These are phyloP conservation scores for Blepharisma undulans DNA, from an alignment of 169 alveolate genomes.

Conservation along the genomic window DNA sequence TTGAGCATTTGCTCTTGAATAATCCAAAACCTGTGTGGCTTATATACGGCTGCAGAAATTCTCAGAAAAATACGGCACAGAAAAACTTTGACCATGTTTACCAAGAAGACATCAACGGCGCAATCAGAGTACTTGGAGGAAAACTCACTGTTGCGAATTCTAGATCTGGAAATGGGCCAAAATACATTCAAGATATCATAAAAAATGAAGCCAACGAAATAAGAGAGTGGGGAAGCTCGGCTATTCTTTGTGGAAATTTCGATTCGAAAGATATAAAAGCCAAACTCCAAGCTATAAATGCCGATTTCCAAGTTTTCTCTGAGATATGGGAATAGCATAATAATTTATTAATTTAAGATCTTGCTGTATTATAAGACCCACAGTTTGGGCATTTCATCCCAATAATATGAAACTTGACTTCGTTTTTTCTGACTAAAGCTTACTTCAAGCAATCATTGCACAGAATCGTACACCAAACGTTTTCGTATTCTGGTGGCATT, in stretches of 20 bases:
- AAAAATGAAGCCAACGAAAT: neutral
- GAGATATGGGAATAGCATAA: constrained; percentile 37
- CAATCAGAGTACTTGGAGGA: neutral
- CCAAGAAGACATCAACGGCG: neutral
- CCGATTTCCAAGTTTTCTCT: neutral
- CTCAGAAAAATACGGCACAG: neutral
- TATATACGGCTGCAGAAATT: constrained; percentile 23
- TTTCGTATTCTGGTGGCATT: constrained; percentile 67
- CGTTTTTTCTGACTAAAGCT: neutral
- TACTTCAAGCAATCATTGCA: constrained; percentile 58
- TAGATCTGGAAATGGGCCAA: neutral
- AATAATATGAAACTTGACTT: constrained; percentile 7
- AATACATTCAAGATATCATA: constrained; percentile 28
- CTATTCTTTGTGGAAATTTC: constrained; percentile 29
- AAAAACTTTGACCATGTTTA: constrained; percentile 28
- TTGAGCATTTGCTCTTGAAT: neutral
- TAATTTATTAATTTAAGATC: neutral
- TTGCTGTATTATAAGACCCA: neutral
- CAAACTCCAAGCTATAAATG: neutral
- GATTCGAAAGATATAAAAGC: neutral
- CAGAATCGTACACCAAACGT: constrained; percentile 29
- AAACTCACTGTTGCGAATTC: constrained; percentile 17
- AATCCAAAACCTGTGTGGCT: constrained; percentile 16
- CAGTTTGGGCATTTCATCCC: constrained; percentile 5
- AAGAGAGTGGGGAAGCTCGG: neutral